phyloP scores from a whole-genome alignment of 257 asterid genomes.

The Avicennia marina region DNA sequence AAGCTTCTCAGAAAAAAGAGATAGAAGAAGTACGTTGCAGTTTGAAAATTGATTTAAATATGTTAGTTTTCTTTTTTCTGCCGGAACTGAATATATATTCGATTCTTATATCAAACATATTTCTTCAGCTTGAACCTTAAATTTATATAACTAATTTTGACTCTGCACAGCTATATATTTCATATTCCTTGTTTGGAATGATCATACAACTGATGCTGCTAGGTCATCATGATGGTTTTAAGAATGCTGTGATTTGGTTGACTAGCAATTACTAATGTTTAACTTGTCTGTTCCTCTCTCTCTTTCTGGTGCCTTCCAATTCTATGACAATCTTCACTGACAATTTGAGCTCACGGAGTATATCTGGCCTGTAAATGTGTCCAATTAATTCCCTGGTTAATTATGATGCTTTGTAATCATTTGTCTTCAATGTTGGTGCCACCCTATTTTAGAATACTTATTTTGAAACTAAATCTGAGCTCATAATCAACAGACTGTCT shows the following conservation, averaged over 20 bases:
- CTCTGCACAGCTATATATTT: neutral
- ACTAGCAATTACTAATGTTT: too few species aligned
- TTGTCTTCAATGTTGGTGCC: too few species aligned
- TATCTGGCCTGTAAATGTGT: neutral
- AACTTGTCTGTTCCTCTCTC: neutral
- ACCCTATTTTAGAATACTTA: too few species aligned
- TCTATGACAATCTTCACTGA: too few species aligned
- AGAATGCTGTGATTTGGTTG: too few species aligned
- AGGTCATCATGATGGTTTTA: too few species aligned
- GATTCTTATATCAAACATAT: neutral
- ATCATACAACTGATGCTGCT: neutral
- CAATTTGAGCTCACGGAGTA: neutral
- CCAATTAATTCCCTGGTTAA: neutral
- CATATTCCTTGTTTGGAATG: neutral
- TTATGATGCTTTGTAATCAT: too few species aligned
- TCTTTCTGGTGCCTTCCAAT: too few species aligned
- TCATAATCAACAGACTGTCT: too few species aligned
- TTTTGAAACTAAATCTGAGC: too few species aligned
- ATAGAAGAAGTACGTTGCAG: constrained; percentile 71
- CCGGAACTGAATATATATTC: too few species aligned
- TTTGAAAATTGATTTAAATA: neutral
- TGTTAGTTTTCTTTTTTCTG: constrained; percentile 1
- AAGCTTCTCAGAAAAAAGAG: constrained; percentile 88
- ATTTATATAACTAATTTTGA: neutral
- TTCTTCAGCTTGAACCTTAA: neutral